phyloP scores from a whole-genome alignment of 192 early-diverging fungal species.

The Entophlyctis luteolus region DNA sequence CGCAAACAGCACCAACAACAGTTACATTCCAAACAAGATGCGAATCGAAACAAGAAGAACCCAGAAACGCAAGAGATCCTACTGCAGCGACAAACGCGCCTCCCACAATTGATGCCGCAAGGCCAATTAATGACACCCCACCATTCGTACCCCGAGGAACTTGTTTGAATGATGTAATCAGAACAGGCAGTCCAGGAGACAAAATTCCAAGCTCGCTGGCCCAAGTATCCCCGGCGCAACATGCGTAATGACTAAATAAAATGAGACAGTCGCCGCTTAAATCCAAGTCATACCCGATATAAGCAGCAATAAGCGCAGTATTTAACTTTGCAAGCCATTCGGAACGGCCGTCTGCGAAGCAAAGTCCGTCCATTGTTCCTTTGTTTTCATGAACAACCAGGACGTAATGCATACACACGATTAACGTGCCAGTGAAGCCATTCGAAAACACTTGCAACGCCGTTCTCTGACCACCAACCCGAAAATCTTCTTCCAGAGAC shows the following conservation, averaged over 20 bases:
- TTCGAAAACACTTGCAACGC: conserved; percentile 62
- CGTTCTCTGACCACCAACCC: conserved; percentile 46
- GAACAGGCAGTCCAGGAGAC: conserved; percentile 63
- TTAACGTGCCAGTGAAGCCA: conserved; percentile 35
- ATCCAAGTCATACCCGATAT: conserved; percentile 41
- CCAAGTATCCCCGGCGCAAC: conserved; percentile 73
- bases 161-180: conserved; percentile 73
- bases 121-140: conserved; percentile 66
- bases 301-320: conserved; percentile 47
- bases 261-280: neutral
- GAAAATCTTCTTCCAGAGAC: conserved; percentile 18
- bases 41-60: neutral
- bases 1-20: conserved; percentile 57
- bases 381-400: conserved; percentile 12
- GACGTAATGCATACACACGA: conserved; percentile 30
- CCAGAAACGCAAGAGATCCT: conserved; percentile 19
- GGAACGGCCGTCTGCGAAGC: conserved; percentile 2
- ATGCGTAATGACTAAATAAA: conserved; percentile 50
- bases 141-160: conserved; percentile 94
- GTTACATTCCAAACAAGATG: conserved; percentile 43
- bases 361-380: conserved; percentile 6
- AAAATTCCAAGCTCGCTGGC: conserved; percentile 87
- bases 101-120: conserved; percentile 73
- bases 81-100: conserved; percentile 67
- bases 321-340: conserved; percentile 28